Base-by-base conservation (phyloP, 805 yeast species). In the Wickerhamomyces hampshirensis region DNA sequence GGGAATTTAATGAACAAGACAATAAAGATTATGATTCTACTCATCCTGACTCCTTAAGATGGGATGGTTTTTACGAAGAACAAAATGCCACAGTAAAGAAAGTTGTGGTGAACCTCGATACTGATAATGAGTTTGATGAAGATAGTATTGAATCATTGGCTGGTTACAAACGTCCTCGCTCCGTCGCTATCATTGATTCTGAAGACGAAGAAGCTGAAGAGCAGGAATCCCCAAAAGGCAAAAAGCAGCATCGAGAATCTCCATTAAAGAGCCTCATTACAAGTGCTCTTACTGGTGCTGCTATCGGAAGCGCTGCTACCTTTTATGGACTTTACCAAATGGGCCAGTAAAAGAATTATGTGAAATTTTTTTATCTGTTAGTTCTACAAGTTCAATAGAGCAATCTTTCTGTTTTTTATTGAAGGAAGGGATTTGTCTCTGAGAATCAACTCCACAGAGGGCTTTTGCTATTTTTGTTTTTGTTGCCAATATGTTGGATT, bases 281-380 rank as follows among this genome's bases (percentile, higher is more conserved):
- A 5, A 29, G 34, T 18, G 38, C 33, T n/a, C 30, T 28, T 4
- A 14, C 34, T 12, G 44, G 44, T 23, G 44, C 34, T 5, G 18
- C 28, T 2, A 15, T 33, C 17, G 44, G 44, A 6, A 24, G 28
- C 6, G 13, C 17, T 4, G 30, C 34, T 1, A 37, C 40, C 6
- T 33, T 40, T 18, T 17, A 21, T 6, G 36, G 18, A 3, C 23
- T 38, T 7, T 38, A 33, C 18, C 32, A 29, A 13, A 13, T 30
- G 34, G 32, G 29, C 31, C 24, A 21, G 24, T 21, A 21, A 11
- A 21, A 11, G 7, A 11, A 8, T 11, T 11, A 8, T 21, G 7
- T 21, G 24, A 21, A 8, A 11, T 21, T 21, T 21, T 21, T 21
- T 21, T n/a, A n/a, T n/a, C n/a, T 21, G 24, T 21, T 21, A 21